Evolutionary conservation across 140 eudicot species (phyloP).

Genomic region (Flaveria floridana): DNA sequence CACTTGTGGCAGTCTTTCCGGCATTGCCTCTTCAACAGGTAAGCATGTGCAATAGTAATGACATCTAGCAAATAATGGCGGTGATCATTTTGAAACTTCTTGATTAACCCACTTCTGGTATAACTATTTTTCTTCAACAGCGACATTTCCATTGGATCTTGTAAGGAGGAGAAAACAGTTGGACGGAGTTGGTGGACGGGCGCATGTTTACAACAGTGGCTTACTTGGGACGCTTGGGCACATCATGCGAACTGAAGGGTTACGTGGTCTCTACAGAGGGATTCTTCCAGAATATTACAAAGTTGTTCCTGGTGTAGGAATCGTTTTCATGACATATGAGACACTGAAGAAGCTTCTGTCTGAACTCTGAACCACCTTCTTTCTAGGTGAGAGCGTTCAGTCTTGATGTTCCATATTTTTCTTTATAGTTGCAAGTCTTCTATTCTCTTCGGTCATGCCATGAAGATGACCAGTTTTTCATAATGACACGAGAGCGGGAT

Average conservation of each 20-base stretch:
- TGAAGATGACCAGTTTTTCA: conserved; percentile 20
- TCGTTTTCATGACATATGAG: conserved; percentile 92
- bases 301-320: conserved; percentile 85
- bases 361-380: conserved; percentile 30
- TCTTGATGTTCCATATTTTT: conserved; percentile 2
- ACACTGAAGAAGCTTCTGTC: conserved; percentile 67
- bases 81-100: neutral
- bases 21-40: conserved; percentile 89
- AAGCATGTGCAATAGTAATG: neutral
- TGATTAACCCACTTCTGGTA: neutral
- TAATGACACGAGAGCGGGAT: conserved; percentile 18
- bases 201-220: conserved; percentile 34
- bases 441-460: conserved; percentile 8
- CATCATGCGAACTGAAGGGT: conserved; percentile 15
- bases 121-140: conserved; percentile 8
- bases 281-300: conserved; percentile 42
- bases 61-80: neutral
- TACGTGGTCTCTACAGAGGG: conserved; percentile 26
- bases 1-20: conserved; percentile 87
- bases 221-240: conserved; percentile 16
- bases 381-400: conserved; percentile 12
- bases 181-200: conserved; percentile 33
- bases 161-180: conserved; percentile 40
- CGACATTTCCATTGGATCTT: conserved; percentile 18
- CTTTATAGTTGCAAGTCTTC: conserved; percentile 11